phyloP scores from a whole-genome alignment of 768 basidiomycete species.

The Trametes meyenii region DNA sequence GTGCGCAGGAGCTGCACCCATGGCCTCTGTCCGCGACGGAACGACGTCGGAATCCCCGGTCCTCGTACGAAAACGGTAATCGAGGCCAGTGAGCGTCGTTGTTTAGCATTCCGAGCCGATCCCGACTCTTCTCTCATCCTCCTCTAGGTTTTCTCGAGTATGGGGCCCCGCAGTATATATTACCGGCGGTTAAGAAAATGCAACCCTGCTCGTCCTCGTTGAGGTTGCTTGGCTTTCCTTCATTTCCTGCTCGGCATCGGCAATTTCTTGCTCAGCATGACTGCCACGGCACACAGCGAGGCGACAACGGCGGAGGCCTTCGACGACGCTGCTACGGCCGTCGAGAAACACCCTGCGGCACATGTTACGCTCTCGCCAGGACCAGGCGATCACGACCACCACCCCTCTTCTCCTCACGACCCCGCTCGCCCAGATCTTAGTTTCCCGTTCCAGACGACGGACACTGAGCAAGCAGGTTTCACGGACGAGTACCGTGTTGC shows the following conservation, averaged over 20 bases:
- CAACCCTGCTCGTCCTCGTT: neutral
- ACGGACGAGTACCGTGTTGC: conserved; percentile 39
- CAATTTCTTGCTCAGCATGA: neutral
- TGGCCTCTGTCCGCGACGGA: conserved; percentile 10
- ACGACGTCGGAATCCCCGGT: neutral
- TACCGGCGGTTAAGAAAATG: neutral
- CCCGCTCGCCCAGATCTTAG: conserved; percentile 29
- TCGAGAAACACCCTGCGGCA: conserved; percentile 2
- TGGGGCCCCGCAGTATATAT: conserved; percentile 11
- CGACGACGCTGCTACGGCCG: conserved; percentile 8
- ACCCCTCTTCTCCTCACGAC: conserved; percentile 27
- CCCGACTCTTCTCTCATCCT: conserved; percentile 4
- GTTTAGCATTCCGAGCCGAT: conserved; percentile 10
- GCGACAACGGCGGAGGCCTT: conserved; percentile 3
- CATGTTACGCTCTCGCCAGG: conserved; percentile 11
- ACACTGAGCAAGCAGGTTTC: conserved; percentile 29
- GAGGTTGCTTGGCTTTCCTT: neutral
- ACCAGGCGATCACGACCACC: neutral
- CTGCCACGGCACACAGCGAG: conserved; percentile 7
- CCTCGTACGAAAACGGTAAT: neutral
- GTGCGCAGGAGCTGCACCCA: neutral
- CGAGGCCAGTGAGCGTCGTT: neutral
- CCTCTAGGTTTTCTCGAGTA: neutral
- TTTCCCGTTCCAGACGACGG: conserved; percentile 35
- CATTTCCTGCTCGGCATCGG: neutral